phyloP scores from a whole-genome alignment of 306 rosid species.

The Trichosanthes cucumerina region DNA sequence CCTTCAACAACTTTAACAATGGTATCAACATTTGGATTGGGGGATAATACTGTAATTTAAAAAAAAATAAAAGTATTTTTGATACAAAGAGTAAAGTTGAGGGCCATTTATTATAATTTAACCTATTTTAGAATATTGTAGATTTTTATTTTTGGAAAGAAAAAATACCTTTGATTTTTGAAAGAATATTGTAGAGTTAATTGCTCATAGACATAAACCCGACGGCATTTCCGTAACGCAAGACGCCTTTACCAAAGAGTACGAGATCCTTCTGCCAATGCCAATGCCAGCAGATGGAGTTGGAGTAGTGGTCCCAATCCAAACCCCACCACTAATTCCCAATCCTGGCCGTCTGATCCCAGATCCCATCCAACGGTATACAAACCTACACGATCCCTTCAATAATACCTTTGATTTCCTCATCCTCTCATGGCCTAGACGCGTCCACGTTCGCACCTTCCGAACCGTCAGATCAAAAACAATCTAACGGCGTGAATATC shows the following conservation, averaged over 20 bases:
- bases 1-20: too few relatives aligned
- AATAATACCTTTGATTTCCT: neutral
- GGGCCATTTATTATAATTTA: too few relatives aligned
- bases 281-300: neutral
- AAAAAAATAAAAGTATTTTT: too few relatives aligned
- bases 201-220: neutral
- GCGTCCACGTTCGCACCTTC: neutral
- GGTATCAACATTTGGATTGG: too few relatives aligned
- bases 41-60: too few relatives aligned
- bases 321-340: neutral
- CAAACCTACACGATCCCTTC: neutral
- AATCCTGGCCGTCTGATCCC: constrained; percentile 2
- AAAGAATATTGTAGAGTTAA: too few relatives aligned
- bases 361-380: neutral
- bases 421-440: neutral
- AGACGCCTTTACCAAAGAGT: neutral
- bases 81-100: too few relatives aligned
- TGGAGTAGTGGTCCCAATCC: neutral
- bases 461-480: neutral
- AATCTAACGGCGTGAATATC: neutral
- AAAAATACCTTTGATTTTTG: too few relatives aligned
- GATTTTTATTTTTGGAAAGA: too few relatives aligned
- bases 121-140: too few relatives aligned
- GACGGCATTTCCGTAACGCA: neutral
- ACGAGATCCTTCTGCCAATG: neutral